phyloP scores from a whole-genome alignment of 139 green algal genomes.

The Micractinium sp. region DNA sequence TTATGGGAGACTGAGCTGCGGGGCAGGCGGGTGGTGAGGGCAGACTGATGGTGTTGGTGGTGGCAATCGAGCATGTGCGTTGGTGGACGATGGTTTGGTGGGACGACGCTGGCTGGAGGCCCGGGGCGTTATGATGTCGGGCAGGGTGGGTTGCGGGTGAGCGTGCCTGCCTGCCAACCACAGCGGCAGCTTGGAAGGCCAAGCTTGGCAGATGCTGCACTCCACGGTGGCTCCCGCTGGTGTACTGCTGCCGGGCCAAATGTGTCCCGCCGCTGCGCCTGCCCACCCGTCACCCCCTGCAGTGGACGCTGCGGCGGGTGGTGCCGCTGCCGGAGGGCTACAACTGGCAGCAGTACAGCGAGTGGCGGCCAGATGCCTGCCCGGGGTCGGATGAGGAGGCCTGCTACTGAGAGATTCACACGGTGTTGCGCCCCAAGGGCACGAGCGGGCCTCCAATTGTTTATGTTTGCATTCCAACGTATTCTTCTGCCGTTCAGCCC shows the following conservation, averaged over 20 bases:
- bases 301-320: constrained; percentile 1
- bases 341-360: constrained; percentile 14
- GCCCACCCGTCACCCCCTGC: neutral
- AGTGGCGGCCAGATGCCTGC: constrained; percentile 26
- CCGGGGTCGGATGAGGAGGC: constrained; percentile 13
- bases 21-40: neutral
- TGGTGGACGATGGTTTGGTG: neutral
- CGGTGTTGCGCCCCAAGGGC: no score
- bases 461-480: no score
- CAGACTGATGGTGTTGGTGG: neutral
- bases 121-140: no score
- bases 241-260: neutral
- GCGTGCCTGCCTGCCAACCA: no score
- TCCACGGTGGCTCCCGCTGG: neutral
- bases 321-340: neutral
- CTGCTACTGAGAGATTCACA: constrained; percentile 9
- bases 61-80: neutral
- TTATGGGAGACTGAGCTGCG: no score
- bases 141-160: neutral
- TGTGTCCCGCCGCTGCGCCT: neutral
- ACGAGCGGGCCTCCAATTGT: no score
- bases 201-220: neutral
- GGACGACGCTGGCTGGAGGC: no score
- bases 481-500: no score
- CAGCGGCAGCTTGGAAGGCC: neutral